Base-by-base conservation (phyloP, 2,329 filamentous ascomycete genomes). In the Fusarium succisae region DNA sequence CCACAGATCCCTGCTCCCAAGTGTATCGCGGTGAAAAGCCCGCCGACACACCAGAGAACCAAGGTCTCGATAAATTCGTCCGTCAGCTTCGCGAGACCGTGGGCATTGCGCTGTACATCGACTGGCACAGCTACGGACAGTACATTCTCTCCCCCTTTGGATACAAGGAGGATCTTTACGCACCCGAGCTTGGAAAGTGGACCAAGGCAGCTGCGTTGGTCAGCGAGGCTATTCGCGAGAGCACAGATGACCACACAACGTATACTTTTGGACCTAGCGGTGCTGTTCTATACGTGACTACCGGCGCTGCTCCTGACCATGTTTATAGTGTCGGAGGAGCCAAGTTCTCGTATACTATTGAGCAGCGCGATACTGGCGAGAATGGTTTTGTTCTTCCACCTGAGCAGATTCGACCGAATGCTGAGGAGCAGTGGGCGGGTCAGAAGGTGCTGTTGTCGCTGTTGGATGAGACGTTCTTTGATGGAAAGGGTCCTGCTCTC, bases 1-100 rank as follows among this genome's bases (percentile, higher is more conserved):
- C 84, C 1, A 86, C 84, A 4, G 81, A 87, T 74, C 86, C 87
- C 26, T 88, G 87, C 79, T 80, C 78, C 5, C 80, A 88, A 75
- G 83, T 81, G 1, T 89, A 85, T 76, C 81, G 80, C 72, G 86
- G 85, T 37, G 72, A 79, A 28, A 73, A 77, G 28, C 79, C 83
- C 5, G 82, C 82, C 22, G 84, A 87, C 69, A 81, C 83, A 3
- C 84, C 85, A 6, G 87, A 89, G 78, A 87, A 82, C 70, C 80
- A 82, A 69, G 85, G 82, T 5, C 80, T 90, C 10, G 79, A 80
- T 43, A 75, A 76, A n/a, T 63, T 80, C 2, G 73, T 81, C 28
- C 79, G 80, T 6, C 60, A 78, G 28, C 75, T 83, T 1, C 81
- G 81, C 17, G 76, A 80, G 30, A 72, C 66, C 0, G 59, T 82